Conservation (phyloP, 2,329 filamentous ascomycete species). For the Epichloe sp. region DNA sequence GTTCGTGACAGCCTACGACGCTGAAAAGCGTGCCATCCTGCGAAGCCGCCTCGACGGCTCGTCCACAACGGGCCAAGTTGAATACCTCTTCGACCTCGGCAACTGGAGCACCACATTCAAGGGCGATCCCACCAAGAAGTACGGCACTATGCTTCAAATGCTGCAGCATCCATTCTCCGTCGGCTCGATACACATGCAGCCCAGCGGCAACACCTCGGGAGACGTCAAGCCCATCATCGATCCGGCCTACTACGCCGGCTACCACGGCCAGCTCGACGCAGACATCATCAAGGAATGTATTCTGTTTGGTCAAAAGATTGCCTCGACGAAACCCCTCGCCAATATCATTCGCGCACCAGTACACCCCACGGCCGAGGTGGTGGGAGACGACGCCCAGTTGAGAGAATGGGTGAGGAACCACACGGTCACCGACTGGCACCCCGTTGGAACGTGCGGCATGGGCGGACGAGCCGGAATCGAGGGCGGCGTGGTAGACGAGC, state of each 20-base stretch:
- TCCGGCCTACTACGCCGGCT: slow-evolving; percentile 27
- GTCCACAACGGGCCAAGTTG: slow-evolving; percentile 28
- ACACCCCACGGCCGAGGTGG: slow-evolving; percentile 11
- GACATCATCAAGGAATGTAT: slow-evolving; percentile 28
- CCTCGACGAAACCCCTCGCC: slow-evolving; percentile 22
- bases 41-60: slow-evolving; percentile 18
- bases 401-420: slow-evolving; percentile 16
- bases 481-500: slow-evolving; percentile 17
- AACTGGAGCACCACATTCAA: slow-evolving; percentile 30
- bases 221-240: slow-evolving; percentile 25
- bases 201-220: slow-evolving; percentile 8
- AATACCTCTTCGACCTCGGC: slow-evolving; percentile 35
- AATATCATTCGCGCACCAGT: slow-evolving; percentile 21
- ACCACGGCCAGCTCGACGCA: slow-evolving; percentile 27
- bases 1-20: slow-evolving; percentile 8
- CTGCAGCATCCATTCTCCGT: slow-evolving; percentile 38
- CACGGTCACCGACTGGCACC: slow-evolving; percentile 25
- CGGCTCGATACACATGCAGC: slow-evolving; percentile 32
- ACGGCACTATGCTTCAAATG: slow-evolving; percentile 35
- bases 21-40: slow-evolving; percentile 17
- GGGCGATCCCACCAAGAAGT: slow-evolving; percentile 24
- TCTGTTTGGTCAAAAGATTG: slow-evolving; percentile 26
- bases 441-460: slow-evolving; percentile 24
- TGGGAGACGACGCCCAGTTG: slow-evolving; percentile 9
- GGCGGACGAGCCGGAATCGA: slow-evolving; percentile 16